Base-by-base conservation (phyloP, 2,329 filamentous ascomycete species). In the Endocalyx cinctus region DNA sequence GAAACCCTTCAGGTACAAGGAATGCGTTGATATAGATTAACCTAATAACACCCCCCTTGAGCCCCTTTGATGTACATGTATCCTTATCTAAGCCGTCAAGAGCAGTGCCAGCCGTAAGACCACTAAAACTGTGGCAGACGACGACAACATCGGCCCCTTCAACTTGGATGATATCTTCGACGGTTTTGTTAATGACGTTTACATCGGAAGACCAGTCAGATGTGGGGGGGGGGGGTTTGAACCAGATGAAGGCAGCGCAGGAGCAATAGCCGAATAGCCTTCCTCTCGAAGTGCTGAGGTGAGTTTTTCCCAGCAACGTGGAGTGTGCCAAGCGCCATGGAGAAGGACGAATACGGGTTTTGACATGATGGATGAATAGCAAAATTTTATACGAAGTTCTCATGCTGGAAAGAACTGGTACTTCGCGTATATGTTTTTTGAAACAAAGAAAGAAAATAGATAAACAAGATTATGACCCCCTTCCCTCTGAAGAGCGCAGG, bases 11-110 rank as follows among this genome's bases (percentile, higher is more conserved):
- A 8, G 42, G 42, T 5, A 50, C 49, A 3, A 51, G 31, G 30
- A 52, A 53, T 2, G 46, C 43, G 6, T 22, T n/a, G 23, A 53
- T 45, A 27, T 45, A 50, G 10, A 52, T 35, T 13, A 51, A 32
- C 26, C 44, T 39, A 5, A 47, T 35, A 7, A 51, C 41, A n/a
- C 46, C 49, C 4, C 48, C 46, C 25, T 38, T 42, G 5, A 34
- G 25, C 3, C 41, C 39, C 11, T 37, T 38, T 1, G 39, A 19
- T 4, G 17, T 10, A 20, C 43, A 37, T 1, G 39, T 17, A 12
- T 42, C 20, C 35, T 50, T 50, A 29, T 45, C 47, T 4, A 52
- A 33, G n/a, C 43, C 42, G 6, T 50, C 36, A 2, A 53, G 33
- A 1, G 43, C 41, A 2, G 43, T 50, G 5, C 47, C 48, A 11